phyloP scores from a whole-genome alignment of 106 monocot species.

The Apostasia ramifera region DNA sequence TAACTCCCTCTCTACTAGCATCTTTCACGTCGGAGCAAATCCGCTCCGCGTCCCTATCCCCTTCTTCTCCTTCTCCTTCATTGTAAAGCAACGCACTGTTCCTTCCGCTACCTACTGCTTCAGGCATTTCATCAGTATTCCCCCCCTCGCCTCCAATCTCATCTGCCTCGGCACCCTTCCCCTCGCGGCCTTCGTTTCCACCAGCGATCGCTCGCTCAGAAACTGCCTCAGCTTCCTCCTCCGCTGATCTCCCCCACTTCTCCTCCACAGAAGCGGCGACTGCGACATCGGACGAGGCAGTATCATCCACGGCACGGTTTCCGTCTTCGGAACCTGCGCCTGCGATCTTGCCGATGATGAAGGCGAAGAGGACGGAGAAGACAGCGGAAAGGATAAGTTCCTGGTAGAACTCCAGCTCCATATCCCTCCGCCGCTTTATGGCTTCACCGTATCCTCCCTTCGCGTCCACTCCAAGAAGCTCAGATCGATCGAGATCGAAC shows the following conservation, averaged over 20 bases:
- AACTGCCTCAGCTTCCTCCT: neutral
- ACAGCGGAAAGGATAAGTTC: constrained; percentile 46
- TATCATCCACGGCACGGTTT: neutral
- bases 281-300: constrained; percentile 1
- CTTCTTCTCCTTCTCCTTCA: neutral
- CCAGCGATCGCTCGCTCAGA: neutral
- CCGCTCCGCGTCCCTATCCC: neutral
- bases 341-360: constrained; percentile 38
- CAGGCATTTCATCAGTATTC: neutral
- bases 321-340: constrained; percentile 3
- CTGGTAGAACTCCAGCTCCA: constrained; percentile 35
- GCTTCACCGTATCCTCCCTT: constrained; percentile 6
- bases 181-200: neutral
- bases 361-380: constrained; percentile 40
- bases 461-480: constrained; percentile 7
- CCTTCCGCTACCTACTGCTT: neutral
- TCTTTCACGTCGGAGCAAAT: too few species aligned
- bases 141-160: neutral
- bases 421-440: neutral
- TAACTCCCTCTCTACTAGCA: neutral
- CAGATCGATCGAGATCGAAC: too few species aligned
- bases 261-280: constrained; percentile 4
- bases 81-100: neutral
- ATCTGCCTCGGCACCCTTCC: neutral
- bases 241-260: neutral